Conservation (phyloP, 345 rosid genomes). For the Erucastrum elatum region DNA sequence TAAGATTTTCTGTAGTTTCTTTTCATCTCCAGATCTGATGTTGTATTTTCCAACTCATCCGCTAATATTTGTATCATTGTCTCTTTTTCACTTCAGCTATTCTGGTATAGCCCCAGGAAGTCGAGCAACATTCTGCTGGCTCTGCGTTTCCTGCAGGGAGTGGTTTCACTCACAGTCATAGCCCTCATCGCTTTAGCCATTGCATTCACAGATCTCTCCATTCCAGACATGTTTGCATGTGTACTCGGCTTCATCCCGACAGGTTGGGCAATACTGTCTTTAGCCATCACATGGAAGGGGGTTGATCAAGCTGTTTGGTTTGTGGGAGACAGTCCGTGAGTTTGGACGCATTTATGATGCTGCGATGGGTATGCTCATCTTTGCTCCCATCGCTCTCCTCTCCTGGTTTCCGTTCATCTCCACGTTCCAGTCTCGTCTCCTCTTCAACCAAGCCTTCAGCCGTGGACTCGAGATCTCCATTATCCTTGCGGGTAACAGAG, state of each 20-base stretch:
- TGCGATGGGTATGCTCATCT: slow-evolving; percentile 84
- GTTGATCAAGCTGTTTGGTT: slow-evolving; percentile 58
- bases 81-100: slow-evolving; percentile 54
- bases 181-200: slow-evolving; percentile 65
- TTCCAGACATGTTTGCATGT: slow-evolving; percentile 83
- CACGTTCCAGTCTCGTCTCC: slow-evolving; percentile 99
- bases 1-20: not conserved
- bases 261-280: slow-evolving; percentile 78
- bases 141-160: slow-evolving; percentile 79
- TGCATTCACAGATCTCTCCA: slow-evolving; percentile 55
- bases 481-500: slow-evolving; percentile 97
- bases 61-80: not conserved
- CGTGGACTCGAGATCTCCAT: slow-evolving; percentile 97
- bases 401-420: slow-evolving; percentile 98
- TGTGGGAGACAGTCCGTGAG: slow-evolving; percentile 92
- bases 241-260: slow-evolving; percentile 87
- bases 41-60: not conserved
- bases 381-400: slow-evolving; percentile 70
- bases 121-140: slow-evolving; percentile 63
- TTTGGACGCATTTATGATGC: slow-evolving; percentile 91
- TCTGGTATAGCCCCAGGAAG: slow-evolving; percentile 73
- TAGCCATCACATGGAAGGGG: slow-evolving; percentile 85
- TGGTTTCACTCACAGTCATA: slow-evolving; percentile 63
- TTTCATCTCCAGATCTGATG: slow-evolving; percentile 3
- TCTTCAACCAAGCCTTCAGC: slow-evolving; percentile 97